Evolutionary conservation across 2,329 filamentous ascomycete genomes (phyloP), one percentile per base, ranked within the genome.

Genomic region (Colletotrichum musae): DNA sequence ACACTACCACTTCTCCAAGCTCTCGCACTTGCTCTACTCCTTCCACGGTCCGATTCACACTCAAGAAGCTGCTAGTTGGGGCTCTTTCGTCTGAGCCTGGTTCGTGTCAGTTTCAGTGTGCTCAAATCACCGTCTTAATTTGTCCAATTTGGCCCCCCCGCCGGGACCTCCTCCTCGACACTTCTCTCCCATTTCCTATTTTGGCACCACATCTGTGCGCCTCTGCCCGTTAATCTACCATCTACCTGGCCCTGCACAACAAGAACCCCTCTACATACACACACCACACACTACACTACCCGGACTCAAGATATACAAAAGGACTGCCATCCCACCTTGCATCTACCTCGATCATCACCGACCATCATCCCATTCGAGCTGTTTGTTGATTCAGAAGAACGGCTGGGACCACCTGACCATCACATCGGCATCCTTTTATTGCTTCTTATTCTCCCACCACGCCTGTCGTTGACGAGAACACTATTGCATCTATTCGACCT

Each of bases 101-200:
- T 69, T 76, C 72, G 72, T 75, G 74, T 75, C 74, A 76, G 73
- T 74, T 75, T 74, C 72, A 73, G 65, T 63, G 65, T 73, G 58
- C 54, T 66, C 63, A 68, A 68, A 65, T 73, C 64, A 71, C 64
- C 70, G 58, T 71, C 70, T 64, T 68, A 72, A 72, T 71, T 71
- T 72, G 70, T 72, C 71, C 60, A 70, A 69, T 74, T 73, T 71
- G 72, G 72, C 73, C 69, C 67, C 52, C 18, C 69, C 71, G 73
- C 72, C 71, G 71, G 71, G 70, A 71, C 72, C 68, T 71, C 72
- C 66, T 75, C 72, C 68, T 74, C 73, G 70, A 74, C 72, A 73
- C 72, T 73, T 78, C 77, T 77, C 77, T 79, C 74, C 75, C 76
- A 81, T 80, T 81, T 76, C 79, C 79, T 75, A 75, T 80, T 80